These are phyloP conservation scores for Wolfiporia cocos DNA, from an alignment of 1,284 basidiomycete genomes.

Conservation along the genomic window DNA sequence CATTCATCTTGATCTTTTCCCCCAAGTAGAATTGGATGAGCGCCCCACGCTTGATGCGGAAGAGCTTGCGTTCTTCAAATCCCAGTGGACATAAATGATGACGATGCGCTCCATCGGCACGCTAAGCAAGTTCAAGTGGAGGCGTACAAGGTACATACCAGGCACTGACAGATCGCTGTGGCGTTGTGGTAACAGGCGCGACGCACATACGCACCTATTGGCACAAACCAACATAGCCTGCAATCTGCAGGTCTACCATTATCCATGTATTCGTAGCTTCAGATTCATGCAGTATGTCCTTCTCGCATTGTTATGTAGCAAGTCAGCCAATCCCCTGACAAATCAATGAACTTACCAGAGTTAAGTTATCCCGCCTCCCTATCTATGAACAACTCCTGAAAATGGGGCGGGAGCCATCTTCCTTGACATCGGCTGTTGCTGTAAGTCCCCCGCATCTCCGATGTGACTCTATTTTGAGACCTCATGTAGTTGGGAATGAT, in stretches of 20 bases:
- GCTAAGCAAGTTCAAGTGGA: slow-evolving; percentile 10
- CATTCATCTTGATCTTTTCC: not conserved
- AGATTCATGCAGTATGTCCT: slow-evolving; percentile 10
- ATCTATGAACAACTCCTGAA: slow-evolving; percentile 26
- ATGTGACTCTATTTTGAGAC: not conserved
- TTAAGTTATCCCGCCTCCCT: slow-evolving; percentile 13
- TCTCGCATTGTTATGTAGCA: not conserved
- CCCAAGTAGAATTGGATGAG: not conserved
- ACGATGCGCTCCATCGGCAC: slow-evolving; percentile 12
- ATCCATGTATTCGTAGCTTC: slow-evolving; percentile 14
- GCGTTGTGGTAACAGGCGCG: not conserved
- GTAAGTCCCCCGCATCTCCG: slow-evolving; percentile 24
- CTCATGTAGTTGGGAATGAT: slow-evolving; percentile 33
- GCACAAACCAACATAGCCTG: not conserved
- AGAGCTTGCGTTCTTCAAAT: slow-evolving; percentile 14
- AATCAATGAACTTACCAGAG: slow-evolving; percentile 2
- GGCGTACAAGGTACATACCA: slow-evolving; percentile 10
- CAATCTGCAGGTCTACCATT: slow-evolving; percentile 8
- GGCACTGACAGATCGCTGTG: no score
- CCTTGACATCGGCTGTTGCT: slow-evolving; percentile 39
- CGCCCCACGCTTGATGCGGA: slow-evolving; percentile 8
- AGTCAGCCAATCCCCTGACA: not conserved
- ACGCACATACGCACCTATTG: not conserved
- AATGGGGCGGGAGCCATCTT: slow-evolving; percentile 35
- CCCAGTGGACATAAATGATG: slow-evolving; percentile 12